Base-by-base conservation (phyloP, 148 eudicot genomes). In the Rhododendron kiyosumense region DNA sequence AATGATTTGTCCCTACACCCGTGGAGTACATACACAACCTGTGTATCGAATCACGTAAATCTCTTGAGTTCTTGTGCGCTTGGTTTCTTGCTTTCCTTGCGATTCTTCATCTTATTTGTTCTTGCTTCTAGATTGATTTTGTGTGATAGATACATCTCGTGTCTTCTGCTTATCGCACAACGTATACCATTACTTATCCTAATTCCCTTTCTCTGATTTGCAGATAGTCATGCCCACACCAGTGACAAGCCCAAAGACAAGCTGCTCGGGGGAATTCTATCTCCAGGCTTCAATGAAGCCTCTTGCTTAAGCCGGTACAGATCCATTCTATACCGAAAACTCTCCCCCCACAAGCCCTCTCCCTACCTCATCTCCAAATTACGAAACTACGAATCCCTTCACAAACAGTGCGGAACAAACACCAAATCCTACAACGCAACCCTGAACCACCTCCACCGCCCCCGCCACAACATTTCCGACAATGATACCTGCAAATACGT, bases 221-320 rank as follows among this genome's bases (percentile, higher is more conserved):
- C 15, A 81, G 83, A 26, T 57, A 69, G 63, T 22, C 41, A 81
- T 20, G 7, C 20, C 7, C 1, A 5, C 51, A 54, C 43, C 59
- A 24, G 49, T 78, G 83, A 79, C 36, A 84, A 45, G 81, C 87
- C 67, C 28, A 82, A 82, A 71, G 87, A 83, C 88, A 90, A 87
- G 85, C 84, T 89, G 84, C 90, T 93, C 84, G 93, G 88, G 41
- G 97, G 97, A 41, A 93, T 94, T 81, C 89, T 94, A 17, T 28
- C 93, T 63, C 17, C 89, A 81, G 91, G 87, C 28, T 92, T 92
- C 81, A 90, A 91, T 26, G 90, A 89, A 85, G 81, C 75, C 77
- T 92, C 97, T 65, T 94, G 97, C 86, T 83, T 87, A 67, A 94
- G 97, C 93, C 92, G 97, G 86, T 88, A 94, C 88, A 89, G 92